phyloP scores from a whole-genome alignment of 2,329 filamentous ascomycete genomes.

The Blumeria graminis region DNA sequence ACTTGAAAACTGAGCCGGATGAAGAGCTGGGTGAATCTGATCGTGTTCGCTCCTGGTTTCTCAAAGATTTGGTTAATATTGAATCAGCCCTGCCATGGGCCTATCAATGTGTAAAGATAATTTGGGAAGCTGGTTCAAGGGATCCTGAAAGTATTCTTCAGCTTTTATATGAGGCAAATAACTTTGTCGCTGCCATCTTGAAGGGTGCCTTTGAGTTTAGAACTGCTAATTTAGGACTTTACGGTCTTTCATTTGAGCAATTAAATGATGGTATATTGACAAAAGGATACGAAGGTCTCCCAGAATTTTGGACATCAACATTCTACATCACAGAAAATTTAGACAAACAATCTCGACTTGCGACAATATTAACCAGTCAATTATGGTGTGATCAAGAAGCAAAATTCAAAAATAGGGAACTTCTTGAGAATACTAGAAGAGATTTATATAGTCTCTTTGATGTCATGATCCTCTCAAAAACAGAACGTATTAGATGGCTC shows the following conservation, averaged over 20 bases:
- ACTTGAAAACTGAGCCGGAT: constrained; percentile 45
- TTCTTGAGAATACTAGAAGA: constrained; percentile 22
- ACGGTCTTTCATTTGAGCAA: constrained; percentile 46
- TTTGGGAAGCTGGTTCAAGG: constrained; percentile 36
- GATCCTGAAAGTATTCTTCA: constrained; percentile 22
- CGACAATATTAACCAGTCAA: constrained; percentile 13
- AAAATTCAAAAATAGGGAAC: constrained; percentile 8
- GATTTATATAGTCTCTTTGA: constrained; percentile 29
- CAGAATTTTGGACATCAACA: constrained; percentile 70
- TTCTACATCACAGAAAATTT: constrained; percentile 34
- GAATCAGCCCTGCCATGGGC: constrained; percentile 60
- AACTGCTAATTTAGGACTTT: constrained; percentile 38
- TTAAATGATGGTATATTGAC: constrained; percentile 39
- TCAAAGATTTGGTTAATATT: constrained; percentile 47
- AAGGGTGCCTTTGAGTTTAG: constrained; percentile 47
- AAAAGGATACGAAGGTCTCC: constrained; percentile 41
- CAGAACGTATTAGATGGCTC: constrained; percentile 34
- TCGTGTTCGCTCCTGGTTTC: constrained; percentile 64
- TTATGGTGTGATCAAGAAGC: constrained; percentile 13
- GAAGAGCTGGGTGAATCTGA: constrained; percentile 48
- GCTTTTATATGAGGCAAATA: constrained; percentile 38
- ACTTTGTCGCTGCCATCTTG: constrained; percentile 42
- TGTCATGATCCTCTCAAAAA: constrained; percentile 30
- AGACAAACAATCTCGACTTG: constrained; percentile 33
- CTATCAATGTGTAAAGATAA: constrained; percentile 49